A percentile compares a stretch with the other conserved stretches of the same genome.
These are phyloP conservation scores for Metroxylon sagu DNA, from an alignment of 176 grass and related monocot species.

Conservation along the genomic window DNA sequence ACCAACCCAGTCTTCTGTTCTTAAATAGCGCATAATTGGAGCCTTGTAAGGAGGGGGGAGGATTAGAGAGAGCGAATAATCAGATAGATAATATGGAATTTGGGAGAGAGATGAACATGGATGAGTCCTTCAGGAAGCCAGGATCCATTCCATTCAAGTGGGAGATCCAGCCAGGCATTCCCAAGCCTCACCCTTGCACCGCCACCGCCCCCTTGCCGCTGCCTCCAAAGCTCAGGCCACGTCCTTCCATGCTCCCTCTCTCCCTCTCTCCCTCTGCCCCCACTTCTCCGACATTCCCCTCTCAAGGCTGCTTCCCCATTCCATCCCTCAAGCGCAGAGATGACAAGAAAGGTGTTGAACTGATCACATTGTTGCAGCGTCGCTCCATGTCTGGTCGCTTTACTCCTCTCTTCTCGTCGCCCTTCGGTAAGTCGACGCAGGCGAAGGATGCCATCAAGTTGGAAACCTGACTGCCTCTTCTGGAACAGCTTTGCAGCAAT, in stretches of 20 bases:
- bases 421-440: too few relatives aligned
- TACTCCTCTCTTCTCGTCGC: too few relatives aligned
- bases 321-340: background rate
- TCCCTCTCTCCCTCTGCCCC: background rate
- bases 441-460: too few relatives aligned
- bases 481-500: too few relatives aligned
- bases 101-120: background rate
- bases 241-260: background rate
- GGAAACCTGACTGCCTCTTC: too few relatives aligned
- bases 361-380: background rate
- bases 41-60: background rate
- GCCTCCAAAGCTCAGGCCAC: constrained; percentile 2
- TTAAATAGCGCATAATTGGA: too few relatives aligned
- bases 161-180: constrained; percentile 14
- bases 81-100: background rate
- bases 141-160: constrained; percentile 16
- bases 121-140: constrained; percentile 9
- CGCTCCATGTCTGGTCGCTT: constrained; percentile 1
- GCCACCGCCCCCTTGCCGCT: background rate
- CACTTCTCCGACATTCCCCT: background rate
- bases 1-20: too few relatives aligned
- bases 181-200: background rate
- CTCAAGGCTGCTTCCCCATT: background rate
- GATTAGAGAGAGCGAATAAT: background rate
- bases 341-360: background rate